Evolutionary conservation across 257 asterid genomes (phyloP), one percentile per base, ranked within the genome.

Genomic region (Coffea eugenioides): DNA sequence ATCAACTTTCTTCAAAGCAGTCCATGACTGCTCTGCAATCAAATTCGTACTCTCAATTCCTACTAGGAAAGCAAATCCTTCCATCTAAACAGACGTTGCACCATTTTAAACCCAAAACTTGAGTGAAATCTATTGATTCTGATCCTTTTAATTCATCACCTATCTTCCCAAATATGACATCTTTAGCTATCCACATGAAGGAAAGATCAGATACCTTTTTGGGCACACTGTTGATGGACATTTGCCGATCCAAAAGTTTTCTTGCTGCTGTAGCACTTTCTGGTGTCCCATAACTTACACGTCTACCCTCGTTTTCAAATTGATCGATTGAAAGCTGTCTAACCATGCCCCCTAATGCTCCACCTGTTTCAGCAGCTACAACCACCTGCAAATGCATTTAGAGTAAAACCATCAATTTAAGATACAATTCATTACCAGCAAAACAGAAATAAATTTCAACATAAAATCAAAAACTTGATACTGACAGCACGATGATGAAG

Each of bases 401-500:
- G 77, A 45, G 56, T 78, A 83, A 69, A 79, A 48, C 80, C 81
- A 82, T 72, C 68, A 69, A 80, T 48, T 76, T 64, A 41, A 45
- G 56, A 70, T 56, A 45, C 78, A 83, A 61, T 39, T 31, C 74
- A 69, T 67, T 82, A 25, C 45, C 64, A 74, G 51, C 52, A 79
- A 76, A 57, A 79, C 69, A 46, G 36, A 8, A 23, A 46, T 9
- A 3, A 74, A 45, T 67, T 71, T 73, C 46, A 27, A 3, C 9
- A 65, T 49, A 56, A 77, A n/a, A 75, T 77, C 80, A 75, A 78
- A 71, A 83, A 85, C 71, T 71, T 64, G 75, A 81, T 82, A 91
- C 99, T 88, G 34, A 96, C 99, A 51, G 99, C 99, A 69, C 98
- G 98, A 80, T 96, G 99, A 89, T 96, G 99, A 71, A 96, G 97